Base-by-base conservation (phyloP, 805 yeast genomes). In the Pichia pseudocactophila region DNA sequence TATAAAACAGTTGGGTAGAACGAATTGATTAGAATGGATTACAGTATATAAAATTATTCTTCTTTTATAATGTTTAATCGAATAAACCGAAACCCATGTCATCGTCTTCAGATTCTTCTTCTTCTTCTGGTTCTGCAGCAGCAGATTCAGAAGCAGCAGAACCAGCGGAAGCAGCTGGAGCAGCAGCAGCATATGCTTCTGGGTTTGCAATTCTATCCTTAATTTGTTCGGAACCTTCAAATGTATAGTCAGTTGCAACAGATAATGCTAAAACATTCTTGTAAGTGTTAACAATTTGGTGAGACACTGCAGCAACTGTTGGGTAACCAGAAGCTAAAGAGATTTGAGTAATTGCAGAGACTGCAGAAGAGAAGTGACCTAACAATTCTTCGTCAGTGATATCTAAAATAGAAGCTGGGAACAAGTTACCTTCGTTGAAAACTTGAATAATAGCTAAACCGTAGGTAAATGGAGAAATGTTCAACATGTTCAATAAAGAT, bases 151-250 rank as follows among this genome's bases (percentile, higher is more conserved):
- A 73, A 53, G 71, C 62, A 51, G 76, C 60, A 50, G 74, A 59
- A 61, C 85, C 78, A 60, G 94, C 86, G 66, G 83, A 82, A 63
- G 96, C 96, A 68, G 74, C 96, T 63, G 97, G 96, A 64, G 97
- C 97, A 74, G 96, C 94, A 65, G 97, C 82, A 68, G 97, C 98
- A 75, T 90, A 92, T 71, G 96, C 96, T 55, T 92, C 97, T 71
- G 99, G 99, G 94, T 92, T 90, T 71, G 96, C 97, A 64, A 92
- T 78, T 78, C 97, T 86, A 84, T 92, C 99, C 84, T 87, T 87
- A 78, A 92, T 82, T 58, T 90, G 89, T 79, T 89, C 99, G 59
- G 96, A 85, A 72, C 96, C 97, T 75, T 94, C 97, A 78, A 82
- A 92, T 66, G 96, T 84, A 86, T 89, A 92, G 71, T 92, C 96